Percentiles rank a stretch among this genome's conserved stretches.
These are phyloP conservation scores for Nicotiana paniculata DNA, from an alignment of 257 asterid genomes.

Conservation along the genomic window DNA sequence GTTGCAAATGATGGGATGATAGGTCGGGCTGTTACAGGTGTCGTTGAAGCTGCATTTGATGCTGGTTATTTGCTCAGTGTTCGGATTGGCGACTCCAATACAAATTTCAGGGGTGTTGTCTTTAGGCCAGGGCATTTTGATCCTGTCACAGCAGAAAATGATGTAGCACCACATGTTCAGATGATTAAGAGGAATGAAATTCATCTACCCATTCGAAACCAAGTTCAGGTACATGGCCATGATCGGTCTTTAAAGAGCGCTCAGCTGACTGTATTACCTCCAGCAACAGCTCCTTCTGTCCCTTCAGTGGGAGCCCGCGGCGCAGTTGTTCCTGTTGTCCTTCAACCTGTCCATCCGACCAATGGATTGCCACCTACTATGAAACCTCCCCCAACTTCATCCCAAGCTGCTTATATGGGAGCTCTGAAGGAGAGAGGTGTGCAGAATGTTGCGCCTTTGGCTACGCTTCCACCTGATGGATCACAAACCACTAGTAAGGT, in stretches of 20 bases:
- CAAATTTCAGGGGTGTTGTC: constrained; percentile 65
- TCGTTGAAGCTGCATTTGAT: constrained; percentile 76
- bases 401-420: constrained; percentile 21
- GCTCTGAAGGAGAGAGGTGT: constrained; percentile 44
- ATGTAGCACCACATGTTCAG: constrained; percentile 67
- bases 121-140: constrained; percentile 73
- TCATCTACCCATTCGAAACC: constrained; percentile 31
- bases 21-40: constrained; percentile 78
- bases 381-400: constrained; percentile 23
- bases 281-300: constrained; percentile 29
- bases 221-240: constrained; percentile 7
- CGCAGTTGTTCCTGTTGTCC: constrained; percentile 51
- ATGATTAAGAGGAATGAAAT: constrained; percentile 60
- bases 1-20: constrained; percentile 32
- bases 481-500: constrained; percentile 32
- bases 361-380: constrained; percentile 23
- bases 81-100: constrained; percentile 56
- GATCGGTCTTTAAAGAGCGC: background rate
- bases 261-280: constrained; percentile 5
- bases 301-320: constrained; percentile 46
- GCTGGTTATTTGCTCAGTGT: constrained; percentile 78
- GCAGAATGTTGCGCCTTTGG: constrained; percentile 50
- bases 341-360: constrained; percentile 37
- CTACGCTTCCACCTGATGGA: constrained; percentile 50
- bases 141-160: constrained; percentile 77